Evolutionary conservation across 2,329 filamentous ascomycete species (phyloP).

Genomic region (Coniochaeta sp.): DNA sequence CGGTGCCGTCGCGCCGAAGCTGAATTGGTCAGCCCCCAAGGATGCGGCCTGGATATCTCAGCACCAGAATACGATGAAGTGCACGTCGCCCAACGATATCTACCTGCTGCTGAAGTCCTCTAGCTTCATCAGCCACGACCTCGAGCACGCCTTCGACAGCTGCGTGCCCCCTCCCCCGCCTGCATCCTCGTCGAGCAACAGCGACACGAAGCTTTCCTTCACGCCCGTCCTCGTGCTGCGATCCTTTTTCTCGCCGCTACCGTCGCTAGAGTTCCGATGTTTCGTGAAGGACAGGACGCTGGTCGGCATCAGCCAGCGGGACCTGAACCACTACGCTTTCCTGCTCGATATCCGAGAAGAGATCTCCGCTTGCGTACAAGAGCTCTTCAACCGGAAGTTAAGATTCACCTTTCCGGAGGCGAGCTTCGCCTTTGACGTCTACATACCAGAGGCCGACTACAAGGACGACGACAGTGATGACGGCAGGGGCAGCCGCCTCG

Average conservation of each 20-base stretch:
- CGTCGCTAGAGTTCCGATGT: constrained; percentile 88
- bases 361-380: constrained; percentile 60
- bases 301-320: constrained; percentile 79
- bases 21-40: constrained; percentile 97
- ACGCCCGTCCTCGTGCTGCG: constrained; percentile 77
- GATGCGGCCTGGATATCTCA: constrained; percentile 88
- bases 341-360: constrained; percentile 56
- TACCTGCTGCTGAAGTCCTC: constrained; percentile 93
- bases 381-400: constrained; percentile 71
- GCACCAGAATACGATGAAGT: constrained; percentile 85
- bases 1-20: constrained; percentile 80
- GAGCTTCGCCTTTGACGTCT: constrained; percentile 86
- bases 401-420: constrained; percentile 74
- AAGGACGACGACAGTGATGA: constrained; percentile 26
- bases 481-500: constrained; percentile 47
- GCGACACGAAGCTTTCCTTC: constrained; percentile 38
- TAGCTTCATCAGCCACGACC: constrained; percentile 88
- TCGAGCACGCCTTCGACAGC: constrained; percentile 88
- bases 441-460: constrained; percentile 61
- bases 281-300: constrained; percentile 81
- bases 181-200: constrained; percentile 20
- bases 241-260: constrained; percentile 82
- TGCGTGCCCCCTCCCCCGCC: constrained; percentile 38
- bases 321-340: constrained; percentile 86
- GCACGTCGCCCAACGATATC: constrained; percentile 79